Evolutionary conservation across 176 grass and related monocot genomes (phyloP).

Genomic region (Musa acuminata): DNA sequence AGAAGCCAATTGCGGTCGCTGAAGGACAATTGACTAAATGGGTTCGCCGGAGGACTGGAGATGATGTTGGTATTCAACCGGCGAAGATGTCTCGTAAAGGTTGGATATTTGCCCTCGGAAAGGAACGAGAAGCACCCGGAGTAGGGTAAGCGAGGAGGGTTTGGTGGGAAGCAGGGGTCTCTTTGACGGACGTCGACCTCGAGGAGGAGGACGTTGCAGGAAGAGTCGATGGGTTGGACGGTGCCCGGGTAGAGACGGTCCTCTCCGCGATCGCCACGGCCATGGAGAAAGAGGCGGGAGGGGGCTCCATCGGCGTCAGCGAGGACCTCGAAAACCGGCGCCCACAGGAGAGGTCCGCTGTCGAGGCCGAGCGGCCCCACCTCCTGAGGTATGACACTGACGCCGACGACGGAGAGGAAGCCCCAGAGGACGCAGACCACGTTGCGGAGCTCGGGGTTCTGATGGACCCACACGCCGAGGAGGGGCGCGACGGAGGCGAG

Average conservation of each 20-base stretch:
- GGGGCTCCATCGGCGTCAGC: constrained; percentile 42
- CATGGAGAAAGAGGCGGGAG: constrained; percentile 63
- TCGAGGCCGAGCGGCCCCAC: constrained; percentile 23
- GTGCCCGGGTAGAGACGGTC: constrained; percentile 41
- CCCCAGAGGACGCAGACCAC: constrained; percentile 62
- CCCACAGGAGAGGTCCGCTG: constrained; percentile 36
- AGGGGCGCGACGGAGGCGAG: constrained; percentile 51
- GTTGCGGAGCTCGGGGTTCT: constrained; percentile 89
- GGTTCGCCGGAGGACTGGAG: constrained; percentile 20
- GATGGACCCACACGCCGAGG: constrained; percentile 63
- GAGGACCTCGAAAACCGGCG: constrained; percentile 79
- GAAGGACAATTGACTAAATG: constrained; percentile 28
- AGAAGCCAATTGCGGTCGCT: constrained; percentile 33
- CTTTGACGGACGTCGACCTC: constrained; percentile 31
- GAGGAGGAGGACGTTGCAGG: constrained; percentile 57
- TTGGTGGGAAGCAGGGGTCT: not conserved
- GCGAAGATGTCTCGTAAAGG: not conserved
- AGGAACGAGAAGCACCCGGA: constrained; percentile 26
- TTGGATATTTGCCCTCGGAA: constrained; percentile 9
- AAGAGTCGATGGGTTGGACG: constrained; percentile 31
- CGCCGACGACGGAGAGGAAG: constrained; percentile 68
- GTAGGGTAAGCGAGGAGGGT: not conserved
- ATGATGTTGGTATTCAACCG: constrained; percentile 21
- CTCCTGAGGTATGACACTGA: constrained; percentile 60
- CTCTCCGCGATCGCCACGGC: constrained; percentile 18